Percentiles rank a stretch among this genome's conserved stretches.
These are phyloP conservation scores for Aspergillus uvarum DNA, from an alignment of 2,329 filamentous ascomycete genomes.

Conservation along the genomic window DNA sequence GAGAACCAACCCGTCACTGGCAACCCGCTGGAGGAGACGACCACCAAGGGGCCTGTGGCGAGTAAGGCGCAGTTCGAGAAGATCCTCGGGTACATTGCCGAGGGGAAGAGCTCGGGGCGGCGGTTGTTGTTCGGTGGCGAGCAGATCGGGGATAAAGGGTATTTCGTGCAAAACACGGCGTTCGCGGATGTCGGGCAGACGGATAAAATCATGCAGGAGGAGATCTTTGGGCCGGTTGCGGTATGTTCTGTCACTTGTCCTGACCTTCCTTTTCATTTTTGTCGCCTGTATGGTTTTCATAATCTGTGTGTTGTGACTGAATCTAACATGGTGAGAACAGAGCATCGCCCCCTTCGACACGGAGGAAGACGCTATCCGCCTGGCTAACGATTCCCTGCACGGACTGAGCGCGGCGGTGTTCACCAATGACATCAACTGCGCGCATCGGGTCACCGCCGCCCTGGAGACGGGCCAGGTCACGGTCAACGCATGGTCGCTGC, in stretches of 20 bases:
- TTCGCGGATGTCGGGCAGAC: constrained; percentile 52
- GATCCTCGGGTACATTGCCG: constrained; percentile 25
- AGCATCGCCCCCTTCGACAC: constrained; percentile 59
- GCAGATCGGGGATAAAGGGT: constrained; percentile 46
- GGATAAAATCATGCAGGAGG: constrained; percentile 51
- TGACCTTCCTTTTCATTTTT: neutral
- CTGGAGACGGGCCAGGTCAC: constrained; percentile 28
- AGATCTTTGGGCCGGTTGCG: constrained; percentile 60
- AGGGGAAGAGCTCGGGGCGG: constrained; percentile 24
- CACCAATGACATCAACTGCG: constrained; percentile 27
- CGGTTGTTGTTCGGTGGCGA: constrained; percentile 25
- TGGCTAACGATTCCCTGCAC: constrained; percentile 54
- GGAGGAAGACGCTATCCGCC: constrained; percentile 57
- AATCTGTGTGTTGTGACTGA: too few relatives aligned
- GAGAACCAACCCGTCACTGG: constrained; percentile 48
- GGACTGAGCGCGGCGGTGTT: constrained; percentile 30
- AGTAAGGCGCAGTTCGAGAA: constrained; percentile 23
- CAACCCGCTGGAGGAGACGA: constrained; percentile 22
- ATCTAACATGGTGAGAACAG: neutral
- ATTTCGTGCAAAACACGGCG: constrained; percentile 63
- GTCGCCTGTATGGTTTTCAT: neutral
- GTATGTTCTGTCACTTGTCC: constrained; percentile 13
- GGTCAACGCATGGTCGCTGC: constrained; percentile 29
- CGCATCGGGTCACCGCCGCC: constrained; percentile 23
- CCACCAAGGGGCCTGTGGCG: constrained; percentile 27